phyloP scores from a whole-genome alignment of 257 asterid species.

The Solanum paucissectum region DNA sequence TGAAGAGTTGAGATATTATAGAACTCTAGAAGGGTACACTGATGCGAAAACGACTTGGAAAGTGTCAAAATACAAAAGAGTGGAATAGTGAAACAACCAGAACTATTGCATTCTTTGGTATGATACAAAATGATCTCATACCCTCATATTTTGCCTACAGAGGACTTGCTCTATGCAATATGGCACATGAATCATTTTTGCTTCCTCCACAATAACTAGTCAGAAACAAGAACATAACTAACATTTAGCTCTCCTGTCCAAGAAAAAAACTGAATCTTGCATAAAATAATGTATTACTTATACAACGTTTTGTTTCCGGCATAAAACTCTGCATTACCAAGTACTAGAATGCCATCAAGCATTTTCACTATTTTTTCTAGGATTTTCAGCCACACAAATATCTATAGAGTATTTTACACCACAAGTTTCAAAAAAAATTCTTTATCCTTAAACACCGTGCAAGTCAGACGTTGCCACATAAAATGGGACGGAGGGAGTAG shows the following conservation, averaged over 20 bases:
- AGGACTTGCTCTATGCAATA: neutral
- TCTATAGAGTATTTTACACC: too few species aligned
- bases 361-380: neutral
- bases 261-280: neutral
- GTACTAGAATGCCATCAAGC: neutral
- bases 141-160: neutral
- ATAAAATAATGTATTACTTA: neutral
- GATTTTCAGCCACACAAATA: too few species aligned
- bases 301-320: neutral
- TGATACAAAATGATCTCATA: neutral
- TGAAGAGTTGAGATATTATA: neutral
- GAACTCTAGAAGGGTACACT: neutral
- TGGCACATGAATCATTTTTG: neutral
- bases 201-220: neutral
- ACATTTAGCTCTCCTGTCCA: neutral
- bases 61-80: neutral
- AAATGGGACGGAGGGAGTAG: neutral
- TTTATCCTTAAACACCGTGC: too few species aligned
- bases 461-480: too few species aligned
- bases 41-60: neutral
- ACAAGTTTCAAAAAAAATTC: too few species aligned
- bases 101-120: neutral
- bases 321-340: neutral
- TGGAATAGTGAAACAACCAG: neutral
- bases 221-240: neutral